Base-by-base conservation (phyloP, 2,329 filamentous ascomycete species). In the Aspergillus niger region DNA sequence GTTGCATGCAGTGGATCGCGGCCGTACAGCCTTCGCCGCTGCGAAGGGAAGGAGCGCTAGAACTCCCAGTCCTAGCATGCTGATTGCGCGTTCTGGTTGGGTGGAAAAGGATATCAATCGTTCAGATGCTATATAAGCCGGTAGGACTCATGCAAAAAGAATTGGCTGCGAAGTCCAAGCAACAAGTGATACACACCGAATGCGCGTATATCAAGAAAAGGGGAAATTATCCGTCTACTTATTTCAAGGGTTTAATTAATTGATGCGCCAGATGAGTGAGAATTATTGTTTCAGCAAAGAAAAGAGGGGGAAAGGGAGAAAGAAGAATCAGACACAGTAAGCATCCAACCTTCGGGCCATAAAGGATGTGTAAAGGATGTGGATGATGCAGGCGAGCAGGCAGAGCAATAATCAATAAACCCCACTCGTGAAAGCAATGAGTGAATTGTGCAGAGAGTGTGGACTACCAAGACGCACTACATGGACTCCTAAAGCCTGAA, bases 1-100 rank as follows among this genome's bases (percentile, higher is more conserved):
- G 79, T 95, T 95, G 84, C 91, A 95, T 32, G 87, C 86, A 22
- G 76, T 77, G 10, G 74, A 59, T 61, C 65, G 79, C 62, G 66
- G 73, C 57, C 58, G 66, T 32, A 74, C 51, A 11, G 69, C 64
- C 47, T 67, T 69, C 50, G 72, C 73, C 11, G 69, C 65, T 8
- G 64, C 69, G 17, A 70, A 61, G 13, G 72, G 69, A 28, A 76
- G 61, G 47, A 75, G 65, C 13, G 71, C 63, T 57, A 76, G 65
- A n/a, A 74, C 26, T 36, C 63, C 60, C 20, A 73, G 62, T 55
- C 64, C 59, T 60, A 67, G 68, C 74, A 77, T 77, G n/a, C 15
- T 67, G 50, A 54, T n/a, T 32, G 55, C 26, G 28, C 28, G 22
- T 41, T 30, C 24, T 39, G 30, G 28, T 22, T 13, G 15, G 38